Evolutionary conservation across 192 early-diverging fungal species (phyloP), one percentile per base, ranked within the genome.

Genomic region (Mortierella alpina): DNA sequence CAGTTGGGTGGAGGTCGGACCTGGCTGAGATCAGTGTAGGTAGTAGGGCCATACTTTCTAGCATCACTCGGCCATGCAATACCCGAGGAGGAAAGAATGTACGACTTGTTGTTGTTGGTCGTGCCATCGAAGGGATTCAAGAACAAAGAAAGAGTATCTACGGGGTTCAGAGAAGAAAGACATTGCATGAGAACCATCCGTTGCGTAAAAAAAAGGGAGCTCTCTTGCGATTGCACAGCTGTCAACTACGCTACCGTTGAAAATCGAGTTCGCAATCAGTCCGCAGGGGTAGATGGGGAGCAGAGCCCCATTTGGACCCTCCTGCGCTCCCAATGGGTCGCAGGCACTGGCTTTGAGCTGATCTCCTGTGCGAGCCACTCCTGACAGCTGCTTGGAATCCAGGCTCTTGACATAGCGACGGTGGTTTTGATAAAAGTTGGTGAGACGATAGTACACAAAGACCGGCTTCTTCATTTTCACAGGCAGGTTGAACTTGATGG

Each of bases 361-460:
- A 10, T 68, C 54, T 0, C 66, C 79, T 15, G 77, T 42, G 20
- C 92, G 76, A 11, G 62, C 70, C 47, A 86, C 87, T 40, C 96
- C 96, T 42, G 87, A 84, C 9, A 98, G 89, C 76, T 99, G 97
- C 61, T 91, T 89, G 41, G 89, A 81, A 76, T 94, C 91, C 73
- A 95, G 90, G 82, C 91, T 93, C 80, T 97, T 96, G 23, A 98
- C 94, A 73, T 99, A 99, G 61, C 93, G 90, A 50, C 98, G 91
- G 71, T 99, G 96, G 87, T 99, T 99, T 83, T 99, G 98, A 83
- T 97, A 99, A 84, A 99, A 99, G 83, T 97, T 96, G 44, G 97
- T 97, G 61, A 99, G 90, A 55, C 93, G 86, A 74, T 98, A 98
- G 84, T 99, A 99, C 59, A 99, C 68, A 72, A 92, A 99, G 66